Base-by-base conservation (phyloP, 1,284 basidiomycete species). In the Apiotrichum montevideense region DNA sequence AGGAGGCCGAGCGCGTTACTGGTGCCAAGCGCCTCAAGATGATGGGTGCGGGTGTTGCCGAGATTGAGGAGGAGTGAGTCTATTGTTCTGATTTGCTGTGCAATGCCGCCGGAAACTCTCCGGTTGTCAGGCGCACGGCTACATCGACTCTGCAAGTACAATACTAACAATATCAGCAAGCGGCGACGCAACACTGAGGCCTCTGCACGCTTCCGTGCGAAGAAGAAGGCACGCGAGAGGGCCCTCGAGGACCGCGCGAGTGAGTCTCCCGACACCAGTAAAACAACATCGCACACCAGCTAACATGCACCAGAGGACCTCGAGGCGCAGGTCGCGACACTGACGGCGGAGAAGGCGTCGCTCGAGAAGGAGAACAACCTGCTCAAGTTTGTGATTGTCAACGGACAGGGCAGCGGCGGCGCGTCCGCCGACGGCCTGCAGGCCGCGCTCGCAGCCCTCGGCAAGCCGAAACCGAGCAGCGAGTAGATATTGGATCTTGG, bases 221-320 rank as follows among this genome's bases (percentile, higher is more conserved):
- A 98, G 84, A 98, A 98, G 83, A 98, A 98, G 82, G 92, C 97
- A 78, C 82, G 96, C 21, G 95, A 98, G 79, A 88, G 87, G 13
- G 92, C 92, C 10, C 80, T 98, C 14, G 95, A 98, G 77, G 82
- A 82, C 51, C 86, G 87, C 68, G 86, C 90, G 15, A 93, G 73
- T 74, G 48, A 37, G 72, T 56, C 51, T 13, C 43, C 21, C 1
- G 37, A n/a, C 29, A 21, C 10, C 39, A 15, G 34, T 33, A 9
- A 7, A 32, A 15, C 14, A 10, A 15, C 8, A 21, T 21, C 21
- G 21, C 5, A 13, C 42, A 35, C 4, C n/a, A 5, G 34, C 52
- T 53, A 32, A 43, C 50, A 8, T 51, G 4, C 14, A n/a, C 33
- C 63, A 75, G 71, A 93, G 78, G 92, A 96, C 70, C 82, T 98